phyloP scores from a whole-genome alignment of 2,329 filamentous ascomycete genomes.

The Venturia asperata region DNA sequence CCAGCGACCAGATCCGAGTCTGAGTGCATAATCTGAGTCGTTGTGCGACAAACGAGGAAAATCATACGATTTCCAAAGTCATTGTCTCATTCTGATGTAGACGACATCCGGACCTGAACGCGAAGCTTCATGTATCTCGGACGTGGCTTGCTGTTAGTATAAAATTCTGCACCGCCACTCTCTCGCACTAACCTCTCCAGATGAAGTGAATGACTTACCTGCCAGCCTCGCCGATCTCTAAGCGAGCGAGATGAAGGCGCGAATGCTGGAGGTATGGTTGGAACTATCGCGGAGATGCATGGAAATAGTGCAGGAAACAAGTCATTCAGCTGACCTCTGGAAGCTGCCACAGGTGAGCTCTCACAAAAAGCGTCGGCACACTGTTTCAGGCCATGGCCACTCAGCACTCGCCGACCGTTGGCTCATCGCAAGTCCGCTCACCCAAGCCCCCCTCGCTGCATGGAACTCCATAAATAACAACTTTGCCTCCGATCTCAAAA shows the following conservation, averaged over 20 bases:
- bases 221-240: background rate
- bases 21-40: background rate
- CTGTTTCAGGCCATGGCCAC: background rate
- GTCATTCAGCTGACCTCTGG: background rate
- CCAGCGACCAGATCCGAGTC: background rate
- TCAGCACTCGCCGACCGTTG: background rate
- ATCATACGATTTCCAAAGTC: background rate
- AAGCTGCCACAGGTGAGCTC: background rate
- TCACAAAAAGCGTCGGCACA: background rate
- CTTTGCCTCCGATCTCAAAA: background rate
- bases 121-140: background rate
- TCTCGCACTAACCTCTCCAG: background rate
- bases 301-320: background rate
- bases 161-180: background rate
- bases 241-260: background rate
- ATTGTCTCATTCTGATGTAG: background rate
- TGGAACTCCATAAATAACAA: background rate
- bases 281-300: background rate
- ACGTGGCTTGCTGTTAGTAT: background rate
- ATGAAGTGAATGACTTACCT: background rate
- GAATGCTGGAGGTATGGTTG: background rate
- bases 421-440: background rate
- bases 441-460: background rate
- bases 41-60: background rate
- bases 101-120: background rate